Base-by-base conservation (phyloP, 768 basidiomycete genomes). In the Termitomyces sp. region DNA sequence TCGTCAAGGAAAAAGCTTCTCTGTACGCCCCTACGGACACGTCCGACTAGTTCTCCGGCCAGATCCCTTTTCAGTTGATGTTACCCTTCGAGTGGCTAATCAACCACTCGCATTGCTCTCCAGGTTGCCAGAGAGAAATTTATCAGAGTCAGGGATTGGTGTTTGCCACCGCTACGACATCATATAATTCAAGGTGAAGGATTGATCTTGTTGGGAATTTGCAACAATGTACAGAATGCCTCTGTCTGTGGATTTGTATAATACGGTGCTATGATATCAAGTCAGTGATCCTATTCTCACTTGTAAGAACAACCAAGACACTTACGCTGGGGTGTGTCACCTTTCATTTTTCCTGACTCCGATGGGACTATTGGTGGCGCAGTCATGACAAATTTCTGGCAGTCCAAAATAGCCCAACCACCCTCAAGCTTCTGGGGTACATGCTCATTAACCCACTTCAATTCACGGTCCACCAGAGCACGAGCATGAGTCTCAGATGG, bases 191-290 rank as follows among this genome's bases (percentile, higher is more conserved):
- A 35, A n/a, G 5, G 11, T 18, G 10, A 11, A 38, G 60, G 60
- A 55, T 75, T 74, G 35, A 79, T 73, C 60, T 82, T 88, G 70
- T 96, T 92, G 56, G 83, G 78, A 36, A 98, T 80, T 16, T 80
- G 81, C 36, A 99, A 66, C 82, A 98, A 82, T 18, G 71, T 66
- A 64, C 91, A 91, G 62, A 98, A 89, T 3, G 93, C 86, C 50
- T 82, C 83, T 0, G 94, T 98, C 65, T 98, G 94, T 25, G 92
- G 89, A 63, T 95, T 96, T 23, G 85, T 81, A 67, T 91, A 95
- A 74, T 79, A 82, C 1, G 81, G 80, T 23, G 86, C 91, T 94
- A 39, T 35, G 64, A 22, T 36, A 44, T 29, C 43, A 22, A 45
- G 29, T 29, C 10, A 54, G 56, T 45, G 27, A 53, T 45, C 52